phyloP scores from a whole-genome alignment of 1,139 yeast species.

The Geotrichum bryndzae region DNA sequence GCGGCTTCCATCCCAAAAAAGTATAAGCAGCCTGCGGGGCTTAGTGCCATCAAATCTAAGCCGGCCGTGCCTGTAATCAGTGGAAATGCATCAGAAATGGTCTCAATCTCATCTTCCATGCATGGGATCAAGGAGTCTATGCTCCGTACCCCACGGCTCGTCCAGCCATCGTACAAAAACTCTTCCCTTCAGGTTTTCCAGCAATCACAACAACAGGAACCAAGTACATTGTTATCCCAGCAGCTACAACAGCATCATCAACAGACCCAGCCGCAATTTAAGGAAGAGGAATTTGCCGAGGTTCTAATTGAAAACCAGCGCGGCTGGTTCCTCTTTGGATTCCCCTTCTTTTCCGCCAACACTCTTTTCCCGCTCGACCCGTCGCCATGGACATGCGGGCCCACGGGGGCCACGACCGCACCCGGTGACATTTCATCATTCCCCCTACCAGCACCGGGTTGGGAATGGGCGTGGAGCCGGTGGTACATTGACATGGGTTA shows the following conservation, averaged over 20 bases:
- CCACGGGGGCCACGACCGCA: slow-evolving; percentile 27
- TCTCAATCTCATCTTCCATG: neutral
- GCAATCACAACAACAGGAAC: neutral
- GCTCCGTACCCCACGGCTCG: neutral
- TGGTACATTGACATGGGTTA: slow-evolving; percentile 71
- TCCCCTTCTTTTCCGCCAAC: slow-evolving; percentile 51
- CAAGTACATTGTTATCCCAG: neutral
- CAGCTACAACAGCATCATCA: neutral
- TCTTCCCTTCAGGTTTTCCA: neutral
- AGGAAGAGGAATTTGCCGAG: slow-evolving; percentile 23
- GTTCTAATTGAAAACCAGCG: slow-evolving; percentile 59
- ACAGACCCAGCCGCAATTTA: neutral
- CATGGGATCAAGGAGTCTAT: neutral
- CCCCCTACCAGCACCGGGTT: slow-evolving; percentile 58
- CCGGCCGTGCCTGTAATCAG: neutral
- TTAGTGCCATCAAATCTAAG: neutral
- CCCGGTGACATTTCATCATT: slow-evolving; percentile 41
- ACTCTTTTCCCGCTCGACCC: slow-evolving; percentile 56
- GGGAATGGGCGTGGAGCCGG: slow-evolving; percentile 68
- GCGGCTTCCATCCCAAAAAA: neutral
- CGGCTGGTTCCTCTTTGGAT: slow-evolving; percentile 60
- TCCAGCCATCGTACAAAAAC: neutral
- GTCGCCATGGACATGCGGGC: slow-evolving; percentile 33
- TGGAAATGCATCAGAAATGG: neutral
- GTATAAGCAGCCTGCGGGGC: neutral